phyloP scores from a whole-genome alignment of 306 rosid genomes.

The Heteromeles arbutifolia region DNA sequence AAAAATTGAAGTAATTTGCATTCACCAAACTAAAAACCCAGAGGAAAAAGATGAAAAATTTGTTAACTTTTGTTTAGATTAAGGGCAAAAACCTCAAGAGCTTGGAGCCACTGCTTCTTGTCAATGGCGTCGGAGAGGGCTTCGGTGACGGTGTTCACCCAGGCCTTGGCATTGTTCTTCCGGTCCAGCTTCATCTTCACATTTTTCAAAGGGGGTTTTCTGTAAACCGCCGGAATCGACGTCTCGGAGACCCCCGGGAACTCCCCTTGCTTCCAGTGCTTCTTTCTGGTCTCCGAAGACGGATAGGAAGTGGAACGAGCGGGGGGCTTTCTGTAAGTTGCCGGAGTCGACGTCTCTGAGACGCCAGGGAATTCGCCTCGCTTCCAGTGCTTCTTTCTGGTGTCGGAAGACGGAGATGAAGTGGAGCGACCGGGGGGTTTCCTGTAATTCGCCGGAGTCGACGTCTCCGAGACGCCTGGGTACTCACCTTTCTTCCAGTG shows the following conservation, averaged over 20 bases:
- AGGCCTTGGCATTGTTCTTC: constrained; percentile 66
- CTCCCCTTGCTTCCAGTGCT: constrained; percentile 82
- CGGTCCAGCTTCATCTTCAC: constrained; percentile 73
- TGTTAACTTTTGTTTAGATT: not conserved
- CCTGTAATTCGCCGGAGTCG: constrained; percentile 27
- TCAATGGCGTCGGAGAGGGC: constrained; percentile 54
- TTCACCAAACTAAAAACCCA: not conserved
- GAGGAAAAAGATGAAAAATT: not conserved
- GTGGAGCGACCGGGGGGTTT: constrained; percentile 26
- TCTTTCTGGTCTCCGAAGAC: constrained; percentile 41
- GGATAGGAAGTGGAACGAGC: constrained; percentile 16
- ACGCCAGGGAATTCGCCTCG: constrained; percentile 70
- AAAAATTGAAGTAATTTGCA: not conserved
- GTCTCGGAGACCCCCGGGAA: constrained; percentile 60
- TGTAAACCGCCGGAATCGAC: constrained; percentile 22
- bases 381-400: constrained; percentile 78
- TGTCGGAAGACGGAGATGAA: constrained; percentile 20
- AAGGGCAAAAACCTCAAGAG: constrained; percentile 62
- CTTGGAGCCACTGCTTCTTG: constrained; percentile 89
- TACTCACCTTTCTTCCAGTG: constrained; percentile 86
- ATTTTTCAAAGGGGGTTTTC: constrained; percentile 60
- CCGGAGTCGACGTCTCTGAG: constrained; percentile 33
- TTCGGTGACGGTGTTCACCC: constrained; percentile 92
- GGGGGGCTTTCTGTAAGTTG: constrained; percentile 39
- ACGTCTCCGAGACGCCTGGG: constrained; percentile 53